Conservation (phyloP, 495 filamentous ascomycete species). For the Penicillium robsamsonii region DNA sequence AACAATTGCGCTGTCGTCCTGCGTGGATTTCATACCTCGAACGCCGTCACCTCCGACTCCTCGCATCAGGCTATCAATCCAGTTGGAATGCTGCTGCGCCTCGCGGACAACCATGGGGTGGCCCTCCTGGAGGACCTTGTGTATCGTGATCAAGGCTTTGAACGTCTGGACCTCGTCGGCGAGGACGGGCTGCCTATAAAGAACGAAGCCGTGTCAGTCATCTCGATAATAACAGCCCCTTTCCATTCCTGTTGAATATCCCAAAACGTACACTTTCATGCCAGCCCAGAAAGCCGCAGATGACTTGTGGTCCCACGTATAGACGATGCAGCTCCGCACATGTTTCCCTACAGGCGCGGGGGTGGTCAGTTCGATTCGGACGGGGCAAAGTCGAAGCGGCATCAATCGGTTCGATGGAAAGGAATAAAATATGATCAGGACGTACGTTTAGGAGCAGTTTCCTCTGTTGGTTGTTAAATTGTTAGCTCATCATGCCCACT, state of each 20-base stretch:
- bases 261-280: conserved; percentile 84
- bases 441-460: conserved; percentile 90
- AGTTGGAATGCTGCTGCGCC: conserved; percentile 81
- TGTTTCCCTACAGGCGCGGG: conserved; percentile 67
- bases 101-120: conserved; percentile 85
- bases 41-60: conserved; percentile 83
- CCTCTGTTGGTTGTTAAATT: conserved; percentile 54
- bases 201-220: conserved; percentile 12
- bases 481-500: conserved; percentile 28
- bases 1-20: not conserved
- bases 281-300: conserved; percentile 94
- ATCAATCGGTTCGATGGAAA: conserved; percentile 16
- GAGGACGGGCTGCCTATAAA: conserved; percentile 79
- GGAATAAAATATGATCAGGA: conserved; percentile 3
- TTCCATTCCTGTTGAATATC: not conserved
- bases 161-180: conserved; percentile 95
- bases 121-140: conserved; percentile 96
- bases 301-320: conserved; percentile 99
- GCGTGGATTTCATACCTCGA: conserved; percentile 52
- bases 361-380: conserved; percentile 9
- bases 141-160: conserved; percentile 87
- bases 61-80: conserved; percentile 89
- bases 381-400: not conserved
- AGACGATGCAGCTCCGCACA: conserved; percentile 96
- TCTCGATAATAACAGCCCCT: not conserved